Base-by-base conservation (phyloP, 768 basidiomycete species). In the Suillus occidentalis region DNA sequence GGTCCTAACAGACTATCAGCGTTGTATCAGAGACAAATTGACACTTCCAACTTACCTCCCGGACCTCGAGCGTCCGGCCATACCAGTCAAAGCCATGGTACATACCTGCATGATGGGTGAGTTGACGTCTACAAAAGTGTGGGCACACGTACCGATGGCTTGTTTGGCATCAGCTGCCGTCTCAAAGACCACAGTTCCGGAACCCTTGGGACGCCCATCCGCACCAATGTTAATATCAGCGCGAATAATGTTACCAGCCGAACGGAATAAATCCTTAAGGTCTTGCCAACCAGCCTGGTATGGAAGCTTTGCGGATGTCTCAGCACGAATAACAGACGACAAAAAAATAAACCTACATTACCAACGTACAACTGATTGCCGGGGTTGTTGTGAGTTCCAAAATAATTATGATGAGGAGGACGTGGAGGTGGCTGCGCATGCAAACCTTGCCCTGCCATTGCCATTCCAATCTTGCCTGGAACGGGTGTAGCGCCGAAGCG, bases 271-370 rank as follows among this genome's bases (percentile, higher is more conserved):
- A 76, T 99, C 97, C 73, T 99, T 99, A 63, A 99, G 80, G 75
- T 99, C 97, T 75, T 99, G 97, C 97, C 97, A 99, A 37, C 94
- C 94, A n/a, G 95, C 95, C 79, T 96, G 94, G 73, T 93, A 94
- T 2, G 95, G 96, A 36, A 99, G 79, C 96, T 98, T 68, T 6
- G 62, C 12, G 18, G 8, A 49, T 1, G 34, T 34, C 49, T 72
- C 28, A 71, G 67, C 31, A 57, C 39, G 37, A 18, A 42, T 55
- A 50, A n/a, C 14, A 18, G 10, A 9, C 1, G 3, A 58, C 22
- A 39, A 25, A 5, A 22, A n/a, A 47, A 36, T 22, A 6, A 25
- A 60, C 89, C 72, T 70, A 95, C 95, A 74, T 95, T 95, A 62
- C 95, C 94, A 68, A 97, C 91, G 67, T 95, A 96, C 50, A 97